Conservation (phyloP, 1,284 basidiomycete genomes). For the Pisolithus thermaeus region DNA sequence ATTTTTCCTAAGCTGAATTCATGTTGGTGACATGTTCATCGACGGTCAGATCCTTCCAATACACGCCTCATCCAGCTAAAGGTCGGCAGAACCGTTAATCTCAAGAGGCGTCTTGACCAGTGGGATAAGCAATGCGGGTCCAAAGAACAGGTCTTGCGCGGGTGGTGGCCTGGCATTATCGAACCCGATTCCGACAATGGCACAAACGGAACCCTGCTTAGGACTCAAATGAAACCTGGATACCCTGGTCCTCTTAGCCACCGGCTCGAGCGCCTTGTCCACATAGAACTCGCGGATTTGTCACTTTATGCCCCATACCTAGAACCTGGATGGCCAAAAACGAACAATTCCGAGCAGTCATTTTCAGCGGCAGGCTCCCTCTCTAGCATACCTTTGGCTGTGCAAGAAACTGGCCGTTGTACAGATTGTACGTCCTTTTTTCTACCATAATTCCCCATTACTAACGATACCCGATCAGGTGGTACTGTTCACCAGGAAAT, state of each 20-base stretch:
- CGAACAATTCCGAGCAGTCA: constrained; percentile 18
- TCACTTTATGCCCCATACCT: constrained; percentile 55
- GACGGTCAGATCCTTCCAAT: constrained; percentile 21
- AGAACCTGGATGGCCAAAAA: constrained; percentile 37
- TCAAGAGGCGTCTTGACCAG: constrained; percentile 53
- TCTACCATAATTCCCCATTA: not conserved
- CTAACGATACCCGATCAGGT: constrained; percentile 32
- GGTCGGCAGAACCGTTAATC: constrained; percentile 46
- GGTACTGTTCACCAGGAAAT: constrained; percentile 66
- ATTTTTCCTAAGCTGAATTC: not conserved
- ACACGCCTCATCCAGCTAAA: constrained; percentile 39
- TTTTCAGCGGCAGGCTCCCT: not conserved
- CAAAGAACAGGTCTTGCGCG: constrained; percentile 43
- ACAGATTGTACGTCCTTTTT: constrained; percentile 28
- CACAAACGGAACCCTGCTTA: constrained; percentile 31
- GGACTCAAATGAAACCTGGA: constrained; percentile 46
- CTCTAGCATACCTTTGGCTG: not conserved
- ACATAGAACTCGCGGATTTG: constrained; percentile 69
- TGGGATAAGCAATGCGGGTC: constrained; percentile 67
- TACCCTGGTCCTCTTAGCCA: constrained; percentile 43
- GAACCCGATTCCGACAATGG: constrained; percentile 21
- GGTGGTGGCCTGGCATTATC: constrained; percentile 44
- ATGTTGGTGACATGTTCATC: not conserved
- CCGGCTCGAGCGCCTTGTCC: constrained; percentile 61
- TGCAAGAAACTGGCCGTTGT: constrained; percentile 20